phyloP scores from a whole-genome alignment of 495 filamentous ascomycete species.

The Astrothelium macrocarpum region DNA sequence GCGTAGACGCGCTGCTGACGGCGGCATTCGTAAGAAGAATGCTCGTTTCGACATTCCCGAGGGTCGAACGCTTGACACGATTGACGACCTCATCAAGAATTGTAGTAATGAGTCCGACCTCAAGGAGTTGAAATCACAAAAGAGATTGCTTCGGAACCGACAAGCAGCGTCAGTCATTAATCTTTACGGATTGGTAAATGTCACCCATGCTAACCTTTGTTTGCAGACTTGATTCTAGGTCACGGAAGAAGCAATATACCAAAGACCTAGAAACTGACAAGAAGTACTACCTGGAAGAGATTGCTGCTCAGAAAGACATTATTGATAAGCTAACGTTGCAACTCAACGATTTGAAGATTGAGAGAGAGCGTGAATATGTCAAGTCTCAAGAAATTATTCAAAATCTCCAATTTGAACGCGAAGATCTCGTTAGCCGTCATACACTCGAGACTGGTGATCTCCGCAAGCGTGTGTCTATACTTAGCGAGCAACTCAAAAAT shows the following conservation, averaged over 20 bases:
- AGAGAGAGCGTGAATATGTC: conserved; percentile 57
- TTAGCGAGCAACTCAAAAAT: conserved; percentile 76
- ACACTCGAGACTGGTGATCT: conserved; percentile 90
- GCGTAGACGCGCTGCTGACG: conserved; percentile 88
- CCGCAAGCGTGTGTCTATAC: conserved; percentile 86
- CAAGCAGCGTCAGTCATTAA: conserved; percentile 73
- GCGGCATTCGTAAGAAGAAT: conserved; percentile 98
- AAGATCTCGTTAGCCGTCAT: conserved; percentile 79
- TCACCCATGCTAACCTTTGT: conserved; percentile 18
- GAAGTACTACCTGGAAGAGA: conserved; percentile 69
- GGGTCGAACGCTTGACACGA: conserved; percentile 86
- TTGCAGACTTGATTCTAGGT: conserved; percentile 80
- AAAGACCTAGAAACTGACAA: conserved; percentile 95
- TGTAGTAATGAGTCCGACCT: conserved; percentile 87
- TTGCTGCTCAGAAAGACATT: conserved; percentile 72
- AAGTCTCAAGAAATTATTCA: conserved; percentile 67
- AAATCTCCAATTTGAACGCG: conserved; percentile 72
- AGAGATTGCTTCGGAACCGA: conserved; percentile 85
- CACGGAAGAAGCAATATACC: conserved; percentile 97
- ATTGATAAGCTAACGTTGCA: conserved; percentile 30
- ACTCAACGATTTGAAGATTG: conserved; percentile 56
- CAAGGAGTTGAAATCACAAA: conserved; percentile 98
- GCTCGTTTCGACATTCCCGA: conserved; percentile 95
- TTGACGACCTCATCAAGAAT: conserved; percentile 83
- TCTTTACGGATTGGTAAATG: neutral